Evolutionary conservation across 2,329 filamentous ascomycete species (phyloP).

Genomic region (Hymenoscyphus fructigenus): DNA sequence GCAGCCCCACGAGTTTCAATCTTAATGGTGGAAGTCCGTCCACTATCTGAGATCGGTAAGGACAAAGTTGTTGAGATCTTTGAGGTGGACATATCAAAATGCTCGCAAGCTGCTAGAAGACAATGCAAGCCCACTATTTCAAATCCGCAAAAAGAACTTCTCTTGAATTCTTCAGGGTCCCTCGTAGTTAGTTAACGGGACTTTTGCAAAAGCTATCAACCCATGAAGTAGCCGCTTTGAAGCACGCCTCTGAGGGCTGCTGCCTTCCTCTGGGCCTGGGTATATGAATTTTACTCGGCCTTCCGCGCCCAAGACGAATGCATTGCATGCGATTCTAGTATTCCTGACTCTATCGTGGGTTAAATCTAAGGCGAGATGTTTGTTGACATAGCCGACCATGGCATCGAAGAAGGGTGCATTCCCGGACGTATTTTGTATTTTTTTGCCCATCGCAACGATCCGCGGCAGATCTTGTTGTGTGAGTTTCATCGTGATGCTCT

Average conservation of each 20-base stretch:
- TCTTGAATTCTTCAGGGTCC: neutral
- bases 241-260: constrained; percentile 24
- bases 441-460: constrained; percentile 30
- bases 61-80: neutral
- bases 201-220: constrained; percentile 25
- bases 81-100: neutral
- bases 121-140: neutral
- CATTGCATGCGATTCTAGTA: constrained; percentile 42
- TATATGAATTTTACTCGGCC: constrained; percentile 42
- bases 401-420: constrained; percentile 41
- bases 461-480: constrained; percentile 40
- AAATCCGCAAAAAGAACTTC: neutral
- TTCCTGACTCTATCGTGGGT: constrained; percentile 41
- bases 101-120: neutral
- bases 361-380: constrained; percentile 43
- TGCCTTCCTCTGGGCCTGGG: constrained; percentile 16
- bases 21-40: neutral
- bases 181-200: neutral
- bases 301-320: constrained; percentile 41
- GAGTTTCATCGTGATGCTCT: constrained; percentile 45
- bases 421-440: constrained; percentile 17
- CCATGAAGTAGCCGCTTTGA: constrained; percentile 26
- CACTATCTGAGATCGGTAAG: neutral
- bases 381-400: constrained; percentile 39
- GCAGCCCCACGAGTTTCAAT: neutral